Conservation (phyloP, 768 basidiomycete genomes). For the Rubroboletus pulcherrimus region DNA sequence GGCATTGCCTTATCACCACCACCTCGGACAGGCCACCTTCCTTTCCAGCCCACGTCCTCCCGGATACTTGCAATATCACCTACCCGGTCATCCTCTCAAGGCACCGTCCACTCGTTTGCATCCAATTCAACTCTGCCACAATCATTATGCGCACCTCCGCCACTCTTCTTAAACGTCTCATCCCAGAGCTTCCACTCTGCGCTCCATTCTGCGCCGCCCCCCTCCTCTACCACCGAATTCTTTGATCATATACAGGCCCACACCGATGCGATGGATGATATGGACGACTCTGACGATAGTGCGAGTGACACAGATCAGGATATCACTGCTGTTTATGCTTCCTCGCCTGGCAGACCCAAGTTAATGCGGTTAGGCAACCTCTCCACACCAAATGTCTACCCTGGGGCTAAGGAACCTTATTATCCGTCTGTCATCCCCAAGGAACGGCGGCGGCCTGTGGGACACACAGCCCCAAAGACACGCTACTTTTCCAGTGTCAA, state of each 20-base stretch:
- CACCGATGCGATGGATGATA: slow-evolving; percentile 69
- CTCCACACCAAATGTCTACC: slow-evolving; percentile 62
- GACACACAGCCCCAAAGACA: slow-evolving; percentile 41
- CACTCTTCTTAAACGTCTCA: slow-evolving; percentile 46
- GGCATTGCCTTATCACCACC: slow-evolving; percentile 58
- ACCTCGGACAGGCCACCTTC: slow-evolving; percentile 22
- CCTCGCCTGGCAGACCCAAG: slow-evolving; percentile 32
- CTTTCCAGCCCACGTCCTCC: slow-evolving; percentile 18
- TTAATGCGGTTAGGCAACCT: slow-evolving; percentile 67
- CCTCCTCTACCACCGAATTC: slow-evolving; percentile 65
- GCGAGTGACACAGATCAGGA: slow-evolving; percentile 39
- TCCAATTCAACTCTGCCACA: slow-evolving; percentile 26
- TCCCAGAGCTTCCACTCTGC: slow-evolving; percentile 38
- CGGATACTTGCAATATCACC: slow-evolving; percentile 16
- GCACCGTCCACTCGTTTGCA: slow-evolving; percentile 30
- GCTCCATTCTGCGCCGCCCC: slow-evolving; percentile 60
- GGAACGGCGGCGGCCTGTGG: slow-evolving; percentile 49
- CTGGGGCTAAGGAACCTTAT: slow-evolving; percentile 35
- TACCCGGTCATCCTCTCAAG: slow-evolving; percentile 27
- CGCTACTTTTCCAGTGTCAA: slow-evolving; percentile 49
- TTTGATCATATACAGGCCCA: slow-evolving; percentile 72
- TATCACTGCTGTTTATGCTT: slow-evolving; percentile 27
- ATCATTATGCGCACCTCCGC: slow-evolving; percentile 12
- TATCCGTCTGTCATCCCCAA: slow-evolving; percentile 31
- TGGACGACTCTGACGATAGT: slow-evolving; percentile 55